Evolutionary conservation across 352 stramenopile genomes (phyloP).

Genomic region (Globisporangium camurandrum): DNA sequence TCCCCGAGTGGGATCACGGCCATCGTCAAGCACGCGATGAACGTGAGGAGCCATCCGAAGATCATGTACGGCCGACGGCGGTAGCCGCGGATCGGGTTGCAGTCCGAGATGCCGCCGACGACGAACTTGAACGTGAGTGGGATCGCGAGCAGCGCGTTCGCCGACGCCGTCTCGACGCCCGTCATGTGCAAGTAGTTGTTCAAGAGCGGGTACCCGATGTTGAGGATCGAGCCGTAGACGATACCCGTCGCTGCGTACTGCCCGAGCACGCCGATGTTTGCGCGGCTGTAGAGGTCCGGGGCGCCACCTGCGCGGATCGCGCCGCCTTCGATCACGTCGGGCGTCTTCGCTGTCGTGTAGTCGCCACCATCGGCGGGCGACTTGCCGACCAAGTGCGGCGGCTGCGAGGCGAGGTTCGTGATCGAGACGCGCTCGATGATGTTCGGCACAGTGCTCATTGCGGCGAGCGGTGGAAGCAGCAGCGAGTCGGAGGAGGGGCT

Average conservation of each 20-base stretch:
- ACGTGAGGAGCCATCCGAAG: constrained; percentile 49
- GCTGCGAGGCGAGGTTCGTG: constrained; percentile 1
- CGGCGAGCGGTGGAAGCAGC: too few species aligned
- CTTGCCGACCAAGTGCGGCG: background rate
- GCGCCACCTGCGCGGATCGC: constrained; percentile 28
- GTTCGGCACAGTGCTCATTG: too few species aligned
- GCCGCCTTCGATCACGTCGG: constrained; percentile 22
- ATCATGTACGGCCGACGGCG: constrained; percentile 39
- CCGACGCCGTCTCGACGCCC: constrained; percentile 26
- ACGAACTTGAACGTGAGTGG: constrained; percentile 50
- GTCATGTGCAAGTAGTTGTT: constrained; percentile 51
- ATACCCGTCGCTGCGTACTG: constrained; percentile 42
- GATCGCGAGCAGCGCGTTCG: constrained; percentile 27
- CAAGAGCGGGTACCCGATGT: constrained; percentile 40
- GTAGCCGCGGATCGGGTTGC: constrained; percentile 31
- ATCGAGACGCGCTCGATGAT: constrained; percentile 20
- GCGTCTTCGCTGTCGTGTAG: constrained; percentile 20
- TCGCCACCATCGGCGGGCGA: background rate
- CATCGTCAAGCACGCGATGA: constrained; percentile 27
- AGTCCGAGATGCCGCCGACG: constrained; percentile 40
- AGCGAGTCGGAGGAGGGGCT: too few species aligned
- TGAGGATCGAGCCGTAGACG: constrained; percentile 35
- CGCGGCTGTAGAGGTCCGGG: constrained; percentile 23
- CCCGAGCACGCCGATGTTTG: constrained; percentile 35
- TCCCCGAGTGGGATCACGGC: constrained; percentile 27